Evolutionary conservation across 192 early-diverging fungal species (phyloP).

Genomic region (Pilobolus umbonatus): DNA sequence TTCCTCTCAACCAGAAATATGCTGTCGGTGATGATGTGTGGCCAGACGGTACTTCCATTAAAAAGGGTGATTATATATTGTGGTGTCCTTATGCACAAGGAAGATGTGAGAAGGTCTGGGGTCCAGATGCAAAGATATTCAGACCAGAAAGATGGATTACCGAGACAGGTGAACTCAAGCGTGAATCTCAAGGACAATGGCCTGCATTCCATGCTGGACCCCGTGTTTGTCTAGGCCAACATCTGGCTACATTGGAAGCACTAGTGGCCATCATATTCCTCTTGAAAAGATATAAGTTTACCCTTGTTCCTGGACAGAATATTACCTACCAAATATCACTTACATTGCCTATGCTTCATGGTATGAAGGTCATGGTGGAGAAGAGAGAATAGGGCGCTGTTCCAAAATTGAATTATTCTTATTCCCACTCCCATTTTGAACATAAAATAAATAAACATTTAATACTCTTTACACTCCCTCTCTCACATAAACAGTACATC

Average conservation of each 20-base stretch:
- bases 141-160: slow-evolving; percentile 63
- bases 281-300: slow-evolving; percentile 36
- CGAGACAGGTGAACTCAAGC: slow-evolving; percentile 27
- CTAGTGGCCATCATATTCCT: slow-evolving; percentile 37
- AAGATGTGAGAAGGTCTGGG: slow-evolving; percentile 54
- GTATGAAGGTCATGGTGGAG: slow-evolving; percentile 28
- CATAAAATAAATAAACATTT: no score
- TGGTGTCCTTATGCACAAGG: slow-evolving; percentile 54
- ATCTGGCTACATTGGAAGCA: slow-evolving; percentile 42
- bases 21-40: slow-evolving; percentile 51
- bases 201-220: slow-evolving; percentile 59
- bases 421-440: no score
- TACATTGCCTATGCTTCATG: slow-evolving; percentile 30
- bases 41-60: slow-evolving; percentile 55
- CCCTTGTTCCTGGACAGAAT: slow-evolving; percentile 32
- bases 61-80: slow-evolving; percentile 46
- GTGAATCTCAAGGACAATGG: slow-evolving; percentile 43
- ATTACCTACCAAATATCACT: slow-evolving; percentile 26
- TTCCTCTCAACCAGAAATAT: slow-evolving; percentile 55
- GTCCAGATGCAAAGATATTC: slow-evolving; percentile 57
- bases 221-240: slow-evolving; percentile 34
- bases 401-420: no score
- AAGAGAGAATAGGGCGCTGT: no score
- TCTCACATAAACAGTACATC: no score
- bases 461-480: no score